Conservation (phyloP, 2,329 filamentous ascomycete genomes). For the Paraconiothyrium brasiliense region DNA sequence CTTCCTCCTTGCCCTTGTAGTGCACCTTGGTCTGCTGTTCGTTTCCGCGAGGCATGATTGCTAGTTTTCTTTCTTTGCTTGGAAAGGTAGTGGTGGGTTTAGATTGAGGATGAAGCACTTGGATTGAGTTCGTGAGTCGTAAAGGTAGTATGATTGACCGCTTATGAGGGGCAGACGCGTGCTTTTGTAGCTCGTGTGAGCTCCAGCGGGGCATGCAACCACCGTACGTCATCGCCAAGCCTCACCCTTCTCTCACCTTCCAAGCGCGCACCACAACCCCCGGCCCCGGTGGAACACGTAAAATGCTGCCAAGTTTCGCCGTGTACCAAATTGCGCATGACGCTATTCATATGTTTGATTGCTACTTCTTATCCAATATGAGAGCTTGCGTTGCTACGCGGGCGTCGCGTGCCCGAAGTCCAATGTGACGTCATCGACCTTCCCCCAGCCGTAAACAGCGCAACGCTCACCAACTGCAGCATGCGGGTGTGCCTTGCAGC, state of each 20-base stretch:
- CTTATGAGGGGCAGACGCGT: conserved; percentile 15
- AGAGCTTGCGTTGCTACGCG: conserved; percentile 20
- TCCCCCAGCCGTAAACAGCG: conserved; percentile 14
- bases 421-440: conserved; percentile 40
- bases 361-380: conserved; percentile 34
- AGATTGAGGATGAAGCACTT: background rate
- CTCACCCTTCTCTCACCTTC: conserved; percentile 22
- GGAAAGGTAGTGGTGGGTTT: background rate
- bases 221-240: conserved; percentile 47
- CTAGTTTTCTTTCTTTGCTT: conserved; percentile 15
- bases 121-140: conserved; percentile 22
- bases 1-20: conserved; percentile 78
- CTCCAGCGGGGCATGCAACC: conserved; percentile 15
- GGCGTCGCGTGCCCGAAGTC: conserved; percentile 24
- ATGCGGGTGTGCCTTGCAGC: conserved; percentile 50
- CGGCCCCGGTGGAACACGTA: conserved; percentile 3
- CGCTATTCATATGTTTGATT: conserved; percentile 27
- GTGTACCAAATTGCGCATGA: conserved; percentile 17
- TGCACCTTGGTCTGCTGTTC: conserved; percentile 77
- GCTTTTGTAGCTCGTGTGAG: conserved; percentile 48
- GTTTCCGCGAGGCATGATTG: conserved; percentile 57
- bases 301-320: conserved; percentile 12
- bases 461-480: conserved; percentile 26
- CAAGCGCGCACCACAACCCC: conserved; percentile 1
- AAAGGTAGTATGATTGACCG: background rate